Percentiles rank a stretch among this genome's conserved stretches.
Evolutionary conservation across 2,329 filamentous ascomycete genomes (phyloP).

Genomic region (Cylindrodendrum hubeiense): DNA sequence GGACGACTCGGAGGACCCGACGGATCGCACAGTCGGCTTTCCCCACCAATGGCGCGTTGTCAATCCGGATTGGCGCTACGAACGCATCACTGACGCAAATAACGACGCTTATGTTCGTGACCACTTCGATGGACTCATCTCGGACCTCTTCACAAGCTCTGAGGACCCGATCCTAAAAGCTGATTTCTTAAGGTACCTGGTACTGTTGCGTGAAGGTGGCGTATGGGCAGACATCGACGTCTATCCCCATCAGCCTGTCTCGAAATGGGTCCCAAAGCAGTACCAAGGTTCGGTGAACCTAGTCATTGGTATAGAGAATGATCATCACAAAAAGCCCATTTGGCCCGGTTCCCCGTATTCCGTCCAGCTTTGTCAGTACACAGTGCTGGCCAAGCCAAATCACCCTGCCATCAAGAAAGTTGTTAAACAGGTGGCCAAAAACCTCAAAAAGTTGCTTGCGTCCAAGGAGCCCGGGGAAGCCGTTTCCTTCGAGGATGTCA

Average conservation of each 20-base stretch:
- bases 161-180: slow-evolving; percentile 66
- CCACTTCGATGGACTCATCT: slow-evolving; percentile 72
- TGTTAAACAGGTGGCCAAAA: slow-evolving; percentile 71
- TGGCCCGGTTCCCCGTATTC: slow-evolving; percentile 74
- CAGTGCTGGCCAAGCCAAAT: slow-evolving; percentile 77
- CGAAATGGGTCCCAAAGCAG: slow-evolving; percentile 71
- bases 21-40: slow-evolving; percentile 43
- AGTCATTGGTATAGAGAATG: slow-evolving; percentile 79
- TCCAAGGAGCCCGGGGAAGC: slow-evolving; percentile 26
- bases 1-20: slow-evolving; percentile 45
- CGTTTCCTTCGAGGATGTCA: slow-evolving; percentile 46
- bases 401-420: slow-evolving; percentile 76
- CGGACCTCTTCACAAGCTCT: slow-evolving; percentile 61
- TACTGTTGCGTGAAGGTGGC: slow-evolving; percentile 76
- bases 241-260: slow-evolving; percentile 71
- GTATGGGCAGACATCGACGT: slow-evolving; percentile 80
- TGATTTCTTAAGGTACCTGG: slow-evolving; percentile 71
- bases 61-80: slow-evolving; percentile 45
- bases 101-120: slow-evolving; percentile 64
- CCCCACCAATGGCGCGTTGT: slow-evolving; percentile 39
- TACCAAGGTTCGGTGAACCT: slow-evolving; percentile 70
- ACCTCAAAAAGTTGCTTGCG: slow-evolving; percentile 38
- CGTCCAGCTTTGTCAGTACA: slow-evolving; percentile 82
- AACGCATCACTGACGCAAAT: slow-evolving; percentile 46
- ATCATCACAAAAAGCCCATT: slow-evolving; percentile 54